Evolutionary conservation across 2,329 filamentous ascomycete genomes (phyloP).

Genomic region (Cladophialophora chaetospira): DNA sequence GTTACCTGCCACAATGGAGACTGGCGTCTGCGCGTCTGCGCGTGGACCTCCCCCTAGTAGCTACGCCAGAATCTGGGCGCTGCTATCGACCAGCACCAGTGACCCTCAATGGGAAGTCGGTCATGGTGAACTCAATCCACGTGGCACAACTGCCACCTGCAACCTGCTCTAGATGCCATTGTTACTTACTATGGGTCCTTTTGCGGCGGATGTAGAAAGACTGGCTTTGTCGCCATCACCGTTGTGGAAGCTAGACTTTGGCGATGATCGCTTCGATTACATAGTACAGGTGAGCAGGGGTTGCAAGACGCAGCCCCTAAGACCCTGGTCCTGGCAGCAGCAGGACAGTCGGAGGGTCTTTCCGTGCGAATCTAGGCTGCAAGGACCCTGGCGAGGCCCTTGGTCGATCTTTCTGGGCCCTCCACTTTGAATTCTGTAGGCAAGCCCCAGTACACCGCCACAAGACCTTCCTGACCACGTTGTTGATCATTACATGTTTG

Average conservation of each 20-base stretch:
- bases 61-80: not conserved
- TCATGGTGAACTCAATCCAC: not conserved
- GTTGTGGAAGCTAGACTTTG: not conserved
- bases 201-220: too few species aligned
- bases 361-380: not conserved
- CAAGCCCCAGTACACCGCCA: not conserved
- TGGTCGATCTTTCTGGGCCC: not conserved
- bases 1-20: too few species aligned
- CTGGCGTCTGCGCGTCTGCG: not conserved
- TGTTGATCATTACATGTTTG: not conserved
- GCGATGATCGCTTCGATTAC: not conserved
- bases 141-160: not conserved
- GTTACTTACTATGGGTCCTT: too few species aligned
- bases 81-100: not conserved
- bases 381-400: too few species aligned
- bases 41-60: not conserved
- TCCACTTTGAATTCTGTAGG: not conserved
- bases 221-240: not conserved
- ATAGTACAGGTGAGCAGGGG: too few species aligned
- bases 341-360: not conserved
- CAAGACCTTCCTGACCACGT: not conserved
- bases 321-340: too few species aligned
- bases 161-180: not conserved
- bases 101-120: not conserved
- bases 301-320: too few species aligned